phyloP scores from a whole-genome alignment of 2,329 filamentous ascomycete genomes.

The Cladosporium colombiae region DNA sequence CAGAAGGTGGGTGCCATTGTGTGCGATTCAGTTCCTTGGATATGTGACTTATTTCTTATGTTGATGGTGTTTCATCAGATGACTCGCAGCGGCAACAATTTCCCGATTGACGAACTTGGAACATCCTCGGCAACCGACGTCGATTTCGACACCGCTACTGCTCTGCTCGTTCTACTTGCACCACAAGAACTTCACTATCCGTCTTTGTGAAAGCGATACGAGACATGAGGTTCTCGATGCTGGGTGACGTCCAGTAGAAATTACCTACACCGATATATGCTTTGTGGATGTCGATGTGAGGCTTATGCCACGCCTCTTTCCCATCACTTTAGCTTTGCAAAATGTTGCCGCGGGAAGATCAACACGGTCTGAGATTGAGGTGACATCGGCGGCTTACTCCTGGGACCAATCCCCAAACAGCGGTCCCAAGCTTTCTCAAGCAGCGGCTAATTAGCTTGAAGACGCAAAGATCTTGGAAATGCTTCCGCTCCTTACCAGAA shows the following conservation, averaged over 20 bases:
- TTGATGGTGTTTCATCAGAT: not conserved
- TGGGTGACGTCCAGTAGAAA: not conserved
- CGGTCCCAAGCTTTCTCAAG: conserved; percentile 15
- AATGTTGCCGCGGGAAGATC: not conserved
- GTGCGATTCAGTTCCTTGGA: not conserved
- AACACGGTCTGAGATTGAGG: not conserved
- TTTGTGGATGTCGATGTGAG: conserved; percentile 1
- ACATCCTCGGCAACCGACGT: not conserved
- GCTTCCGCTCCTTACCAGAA: not conserved
- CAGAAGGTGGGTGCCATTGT: conserved; percentile 24
- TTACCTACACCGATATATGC: not conserved
- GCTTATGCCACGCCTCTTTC: not conserved
- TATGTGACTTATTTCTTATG: not conserved
- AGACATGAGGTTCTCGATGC: not conserved
- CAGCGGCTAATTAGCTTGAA: conserved; percentile 17
- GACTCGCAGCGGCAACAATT: conserved; percentile 3
- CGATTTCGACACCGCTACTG: not conserved
- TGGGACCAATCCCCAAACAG: not conserved
- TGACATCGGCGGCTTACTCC: conserved; percentile 17
- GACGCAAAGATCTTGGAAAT: not conserved
- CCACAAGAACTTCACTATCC: not conserved
- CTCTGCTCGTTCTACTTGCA: not conserved
- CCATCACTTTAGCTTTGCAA: not conserved
- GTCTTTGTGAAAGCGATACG: not conserved
- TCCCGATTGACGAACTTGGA: not conserved